phyloP scores from a whole-genome alignment of 169 alveolate genomes.

The Eimeria praecox region DNA sequence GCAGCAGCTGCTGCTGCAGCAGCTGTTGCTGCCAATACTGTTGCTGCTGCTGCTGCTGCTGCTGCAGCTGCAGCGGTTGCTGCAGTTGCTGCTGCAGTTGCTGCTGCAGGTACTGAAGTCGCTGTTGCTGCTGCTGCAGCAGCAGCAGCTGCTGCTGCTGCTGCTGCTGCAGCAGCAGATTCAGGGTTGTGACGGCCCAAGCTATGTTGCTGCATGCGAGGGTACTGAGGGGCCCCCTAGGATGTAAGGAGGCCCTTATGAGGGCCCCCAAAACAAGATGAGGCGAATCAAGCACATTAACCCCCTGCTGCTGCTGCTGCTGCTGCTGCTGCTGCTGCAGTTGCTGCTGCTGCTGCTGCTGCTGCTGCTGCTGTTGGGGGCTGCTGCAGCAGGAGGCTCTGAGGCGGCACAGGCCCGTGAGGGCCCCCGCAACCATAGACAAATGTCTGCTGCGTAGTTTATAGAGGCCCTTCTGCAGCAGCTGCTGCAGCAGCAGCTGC shows the following conservation, averaged over 20 bases:
- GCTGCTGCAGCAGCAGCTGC: conserved; percentile 53
- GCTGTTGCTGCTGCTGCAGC: no score
- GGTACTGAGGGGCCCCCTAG: not conserved
- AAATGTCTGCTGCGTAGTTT: not conserved
- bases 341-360: conserved; percentile 18
- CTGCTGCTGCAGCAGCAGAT: no score
- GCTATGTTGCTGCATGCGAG: conserved; percentile 15
- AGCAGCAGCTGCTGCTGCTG: no score
- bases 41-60: not conserved
- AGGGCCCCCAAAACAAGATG: not conserved
- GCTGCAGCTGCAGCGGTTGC: no score
- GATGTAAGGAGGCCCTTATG: not conserved
- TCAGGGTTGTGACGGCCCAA: not conserved
- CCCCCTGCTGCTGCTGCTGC: conserved; percentile 11
- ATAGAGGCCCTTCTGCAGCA: not conserved
- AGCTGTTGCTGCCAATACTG: not conserved
- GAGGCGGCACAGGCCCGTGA: not conserved
- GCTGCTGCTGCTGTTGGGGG: not conserved
- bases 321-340: conserved; percentile 12
- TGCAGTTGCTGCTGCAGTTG: no score
- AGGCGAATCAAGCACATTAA: not conserved
- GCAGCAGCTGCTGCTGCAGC: no score
- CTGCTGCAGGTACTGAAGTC: no score
- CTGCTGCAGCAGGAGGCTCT: not conserved
- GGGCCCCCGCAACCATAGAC: not conserved